Evolutionary conservation across 331 rosid genomes (phyloP).

Genomic region (Rhamnella rubrinervis): DNA sequence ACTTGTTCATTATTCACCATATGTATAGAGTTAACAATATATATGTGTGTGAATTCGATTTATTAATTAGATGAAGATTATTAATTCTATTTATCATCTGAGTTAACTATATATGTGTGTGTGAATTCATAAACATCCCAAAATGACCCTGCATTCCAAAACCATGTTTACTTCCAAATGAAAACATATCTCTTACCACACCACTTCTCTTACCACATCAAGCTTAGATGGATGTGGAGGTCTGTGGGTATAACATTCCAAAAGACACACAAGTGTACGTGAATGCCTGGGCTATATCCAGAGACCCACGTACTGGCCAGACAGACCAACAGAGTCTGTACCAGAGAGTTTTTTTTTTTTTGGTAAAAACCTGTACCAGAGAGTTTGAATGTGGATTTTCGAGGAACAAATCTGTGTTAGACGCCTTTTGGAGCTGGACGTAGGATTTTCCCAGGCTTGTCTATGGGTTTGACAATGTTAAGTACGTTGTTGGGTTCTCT

Average conservation of each 20-base stretch:
- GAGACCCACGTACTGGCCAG: slow-evolving; percentile 18
- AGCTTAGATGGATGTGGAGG: not conserved
- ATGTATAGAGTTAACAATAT: too few species aligned
- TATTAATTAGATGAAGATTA: too few species aligned
- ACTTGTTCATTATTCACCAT: too few species aligned
- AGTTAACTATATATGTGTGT: too few species aligned
- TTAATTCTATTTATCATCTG: too few species aligned
- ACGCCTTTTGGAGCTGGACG: slow-evolving; percentile 17
- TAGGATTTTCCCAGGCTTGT: slow-evolving; percentile 21
- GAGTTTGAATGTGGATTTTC: not conserved
- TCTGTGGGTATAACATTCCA: slow-evolving; percentile 19
- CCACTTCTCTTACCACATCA: slow-evolving; percentile 11
- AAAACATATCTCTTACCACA: too few species aligned
- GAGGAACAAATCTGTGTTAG: not conserved
- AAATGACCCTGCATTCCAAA: too few species aligned
- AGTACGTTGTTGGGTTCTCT: slow-evolving; percentile 13
- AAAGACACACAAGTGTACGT: slow-evolving; percentile 10
- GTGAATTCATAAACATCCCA: too few species aligned
- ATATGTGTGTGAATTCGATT: too few species aligned
- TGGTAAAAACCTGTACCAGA: too few species aligned
- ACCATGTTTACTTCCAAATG: too few species aligned
- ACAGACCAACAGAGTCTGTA: slow-evolving; percentile 1
- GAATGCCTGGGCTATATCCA: slow-evolving; percentile 19
- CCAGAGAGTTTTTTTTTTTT: slow-evolving; percentile 35
- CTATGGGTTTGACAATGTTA: slow-evolving; percentile 11